These are phyloP conservation scores for Blastobotrys malaysiensis DNA, from an alignment of 1,139 yeast species.

Conservation along the genomic window DNA sequence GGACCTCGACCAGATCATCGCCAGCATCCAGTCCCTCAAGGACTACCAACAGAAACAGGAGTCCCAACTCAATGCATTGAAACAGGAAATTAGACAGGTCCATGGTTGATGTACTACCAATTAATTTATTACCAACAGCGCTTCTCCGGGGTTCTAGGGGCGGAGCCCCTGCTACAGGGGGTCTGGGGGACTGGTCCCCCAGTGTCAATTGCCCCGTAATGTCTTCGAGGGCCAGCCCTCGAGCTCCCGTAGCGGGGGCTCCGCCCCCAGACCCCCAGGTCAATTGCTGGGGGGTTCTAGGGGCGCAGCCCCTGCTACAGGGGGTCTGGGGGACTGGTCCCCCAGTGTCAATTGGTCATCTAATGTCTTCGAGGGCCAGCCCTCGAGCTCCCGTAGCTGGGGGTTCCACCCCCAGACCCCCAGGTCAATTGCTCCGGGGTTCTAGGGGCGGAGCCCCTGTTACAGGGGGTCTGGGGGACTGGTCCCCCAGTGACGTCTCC, in stretches of 20 bases:
- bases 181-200: too few species aligned
- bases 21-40: conserved; percentile 58
- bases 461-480: background rate
- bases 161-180: too few species aligned
- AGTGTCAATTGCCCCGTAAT: too few species aligned
- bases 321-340: too few species aligned
- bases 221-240: background rate
- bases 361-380: background rate
- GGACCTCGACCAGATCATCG: conserved; percentile 59
- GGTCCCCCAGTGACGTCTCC: too few species aligned
- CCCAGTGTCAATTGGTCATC: background rate
- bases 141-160: too few species aligned
- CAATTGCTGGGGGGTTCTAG: too few species aligned
- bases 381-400: background rate
- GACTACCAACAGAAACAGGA: conserved; percentile 47
- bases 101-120: background rate
- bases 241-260: background rate
- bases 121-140: background rate
- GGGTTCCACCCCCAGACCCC: too few species aligned
- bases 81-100: background rate
- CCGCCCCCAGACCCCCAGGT: too few species aligned
- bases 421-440: too few species aligned
- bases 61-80: background rate
- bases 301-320: too few species aligned
- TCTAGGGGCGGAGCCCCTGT: too few species aligned